Evolutionary conservation across 2,329 filamentous ascomycete species (phyloP).

Genomic region (Penicillium verrucosum): DNA sequence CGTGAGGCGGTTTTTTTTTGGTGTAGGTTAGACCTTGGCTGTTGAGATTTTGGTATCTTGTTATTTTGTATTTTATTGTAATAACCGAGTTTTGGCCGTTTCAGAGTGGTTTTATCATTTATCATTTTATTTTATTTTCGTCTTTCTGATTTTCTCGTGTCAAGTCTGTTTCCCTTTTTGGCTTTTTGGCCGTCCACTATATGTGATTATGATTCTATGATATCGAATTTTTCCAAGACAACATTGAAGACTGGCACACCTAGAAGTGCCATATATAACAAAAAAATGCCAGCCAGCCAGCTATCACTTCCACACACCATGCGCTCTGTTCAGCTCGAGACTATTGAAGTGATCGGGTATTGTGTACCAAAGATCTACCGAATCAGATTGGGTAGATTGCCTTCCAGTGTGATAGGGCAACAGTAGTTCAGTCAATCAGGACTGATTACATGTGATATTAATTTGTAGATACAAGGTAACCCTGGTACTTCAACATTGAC

Average conservation of each 20-base stretch:
- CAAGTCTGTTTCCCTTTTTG: not conserved
- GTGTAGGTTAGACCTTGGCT: not conserved
- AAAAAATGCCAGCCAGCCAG: not conserved
- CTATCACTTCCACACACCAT: not conserved
- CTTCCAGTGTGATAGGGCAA: not conserved
- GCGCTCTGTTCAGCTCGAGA: not conserved
- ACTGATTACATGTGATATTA: not conserved
- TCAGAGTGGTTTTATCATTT: not conserved
- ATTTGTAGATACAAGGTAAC: not conserved
- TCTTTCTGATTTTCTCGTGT: not conserved
- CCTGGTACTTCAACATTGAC: not conserved
- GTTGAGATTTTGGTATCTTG: not conserved
- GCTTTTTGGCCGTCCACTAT: not conserved
- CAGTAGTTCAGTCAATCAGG: not conserved
- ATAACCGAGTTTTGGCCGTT: not conserved
- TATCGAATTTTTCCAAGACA: not conserved
- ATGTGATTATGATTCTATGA: not conserved
- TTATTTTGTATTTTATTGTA: no score
- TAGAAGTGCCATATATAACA: not conserved
- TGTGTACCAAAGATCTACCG: not conserved
- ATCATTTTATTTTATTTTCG: not conserved
- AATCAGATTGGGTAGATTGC: not conserved
- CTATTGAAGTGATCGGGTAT: not conserved
- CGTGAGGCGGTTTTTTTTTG: not conserved
- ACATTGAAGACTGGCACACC: not conserved